Percentiles rank a stretch among this genome's conserved stretches.
These are phyloP conservation scores for Talaromyces ruber DNA, from an alignment of 495 filamentous ascomycete species.

Conservation along the genomic window DNA sequence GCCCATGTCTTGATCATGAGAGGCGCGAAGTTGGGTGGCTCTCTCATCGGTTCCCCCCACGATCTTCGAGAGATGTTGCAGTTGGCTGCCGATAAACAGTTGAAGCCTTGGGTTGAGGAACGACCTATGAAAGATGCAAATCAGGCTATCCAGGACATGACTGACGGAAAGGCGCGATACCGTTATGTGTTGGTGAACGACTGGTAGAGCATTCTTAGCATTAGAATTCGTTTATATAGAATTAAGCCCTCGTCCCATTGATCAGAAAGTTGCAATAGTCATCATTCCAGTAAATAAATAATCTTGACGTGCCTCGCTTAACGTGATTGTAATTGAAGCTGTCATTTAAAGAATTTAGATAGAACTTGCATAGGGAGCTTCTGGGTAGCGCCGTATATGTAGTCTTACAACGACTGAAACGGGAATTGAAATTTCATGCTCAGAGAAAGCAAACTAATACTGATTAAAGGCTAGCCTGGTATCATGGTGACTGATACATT, in stretches of 20 bases:
- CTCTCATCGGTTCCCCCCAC: conserved; percentile 51
- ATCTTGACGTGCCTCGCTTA: not conserved
- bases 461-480: too few relatives aligned
- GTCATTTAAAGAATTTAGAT: too few relatives aligned
- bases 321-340: too few relatives aligned
- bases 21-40: conserved; percentile 63
- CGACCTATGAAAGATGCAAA: conserved; percentile 62
- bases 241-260: not conserved
- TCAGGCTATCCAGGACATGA: conserved; percentile 60
- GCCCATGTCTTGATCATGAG: conserved; percentile 63
- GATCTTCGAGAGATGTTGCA: conserved; percentile 57
- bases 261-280: not conserved
- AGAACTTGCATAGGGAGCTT: too few relatives aligned
- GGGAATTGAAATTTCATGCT: too few relatives aligned
- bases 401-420: too few relatives aligned
- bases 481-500: too few relatives aligned
- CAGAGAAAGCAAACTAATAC: too few relatives aligned
- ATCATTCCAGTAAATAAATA: not conserved
- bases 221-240: not conserved
- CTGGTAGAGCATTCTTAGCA: not conserved
- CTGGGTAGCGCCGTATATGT: too few relatives aligned
- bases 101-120: conserved; percentile 67
- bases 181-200: conserved; percentile 67
- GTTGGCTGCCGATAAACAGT: conserved; percentile 63
- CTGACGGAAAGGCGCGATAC: conserved; percentile 62